phyloP scores from a whole-genome alignment of 192 early-diverging fungal species.

The Backusella tarrabulga region DNA sequence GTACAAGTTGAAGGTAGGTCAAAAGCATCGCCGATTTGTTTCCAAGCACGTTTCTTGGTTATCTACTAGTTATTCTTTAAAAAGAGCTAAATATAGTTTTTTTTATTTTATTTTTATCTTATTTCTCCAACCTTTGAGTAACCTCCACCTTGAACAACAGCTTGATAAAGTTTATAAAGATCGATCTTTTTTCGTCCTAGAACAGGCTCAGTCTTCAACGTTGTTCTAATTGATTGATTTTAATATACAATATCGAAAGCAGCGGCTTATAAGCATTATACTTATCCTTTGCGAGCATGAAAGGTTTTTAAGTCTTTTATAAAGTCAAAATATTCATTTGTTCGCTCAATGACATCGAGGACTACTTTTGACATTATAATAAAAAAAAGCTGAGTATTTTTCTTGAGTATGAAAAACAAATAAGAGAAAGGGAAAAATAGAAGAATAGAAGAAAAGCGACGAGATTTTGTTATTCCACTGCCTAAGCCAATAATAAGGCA shows the following conservation, averaged over 20 bases:
- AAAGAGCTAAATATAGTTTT: not conserved
- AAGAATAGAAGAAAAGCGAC: not conserved
- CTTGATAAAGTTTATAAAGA: conserved; percentile 55
- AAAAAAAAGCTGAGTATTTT: not conserved
- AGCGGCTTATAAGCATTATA: not conserved
- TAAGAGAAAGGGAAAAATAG: not conserved
- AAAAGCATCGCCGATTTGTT: conserved; percentile 64
- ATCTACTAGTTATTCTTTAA: conserved; percentile 41
- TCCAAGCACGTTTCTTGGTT: conserved; percentile 70
- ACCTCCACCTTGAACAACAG: conserved; percentile 64
- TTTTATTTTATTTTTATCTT: not conserved
- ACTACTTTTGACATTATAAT: conserved; percentile 15
- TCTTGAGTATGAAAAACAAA: not conserved
- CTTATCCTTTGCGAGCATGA: conserved; percentile 16
- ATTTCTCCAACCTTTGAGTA: conserved; percentile 56
- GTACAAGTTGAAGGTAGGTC: conserved; percentile 79
- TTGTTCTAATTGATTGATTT: conserved; percentile 33
- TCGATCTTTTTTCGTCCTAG: conserved; percentile 75
- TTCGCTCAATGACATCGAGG: conserved; percentile 14
- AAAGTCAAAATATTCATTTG: conserved; percentile 15
- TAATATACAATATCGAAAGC: not conserved
- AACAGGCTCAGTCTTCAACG: conserved; percentile 58
- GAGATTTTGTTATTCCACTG: not conserved
- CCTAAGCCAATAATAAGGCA: not conserved
- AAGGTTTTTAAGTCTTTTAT: conserved; percentile 11